Conservation (phyloP, 345 rosid species). For the Camelina sativa region DNA sequence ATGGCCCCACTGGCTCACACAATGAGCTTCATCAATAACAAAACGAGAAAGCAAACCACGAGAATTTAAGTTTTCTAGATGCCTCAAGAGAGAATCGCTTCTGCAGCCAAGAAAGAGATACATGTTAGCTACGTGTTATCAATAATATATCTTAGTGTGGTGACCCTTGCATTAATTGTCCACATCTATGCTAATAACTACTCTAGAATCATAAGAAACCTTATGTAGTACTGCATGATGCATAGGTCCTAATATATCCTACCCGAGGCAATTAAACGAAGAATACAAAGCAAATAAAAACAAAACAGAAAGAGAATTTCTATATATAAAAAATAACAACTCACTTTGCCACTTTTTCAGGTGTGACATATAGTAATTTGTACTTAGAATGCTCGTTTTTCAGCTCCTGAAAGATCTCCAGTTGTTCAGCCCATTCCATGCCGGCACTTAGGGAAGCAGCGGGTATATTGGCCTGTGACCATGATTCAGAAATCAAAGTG, state of each 20-base stretch:
- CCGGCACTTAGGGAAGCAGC: conserved; percentile 92
- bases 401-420: conserved; percentile 88
- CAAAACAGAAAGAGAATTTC: background rate
- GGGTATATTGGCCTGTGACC: conserved; percentile 76
- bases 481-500: conserved; percentile 35
- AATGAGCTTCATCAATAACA: conserved; percentile 99
- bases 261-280: conserved; percentile 13
- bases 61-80: conserved; percentile 74
- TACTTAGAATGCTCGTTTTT: conserved; percentile 77
- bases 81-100: conserved; percentile 89
- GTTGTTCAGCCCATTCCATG: conserved; percentile 98
- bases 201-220: conserved; percentile 24
- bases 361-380: conserved; percentile 91
- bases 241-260: conserved; percentile 18
- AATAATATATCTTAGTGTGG: conserved; percentile 19
- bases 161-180: conserved; percentile 8
- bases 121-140: conserved; percentile 26
- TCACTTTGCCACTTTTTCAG: conserved; percentile 99
- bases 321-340: conserved; percentile 35
- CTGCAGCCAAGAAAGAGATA: conserved; percentile 54
- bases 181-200: conserved; percentile 13
- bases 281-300: background rate
- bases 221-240: conserved; percentile 12
- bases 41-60: conserved; percentile 88
- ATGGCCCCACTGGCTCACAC: conserved; percentile 99